Conservation (phyloP, 208 protist genomes). For the Leishmania guyanensis region DNA sequence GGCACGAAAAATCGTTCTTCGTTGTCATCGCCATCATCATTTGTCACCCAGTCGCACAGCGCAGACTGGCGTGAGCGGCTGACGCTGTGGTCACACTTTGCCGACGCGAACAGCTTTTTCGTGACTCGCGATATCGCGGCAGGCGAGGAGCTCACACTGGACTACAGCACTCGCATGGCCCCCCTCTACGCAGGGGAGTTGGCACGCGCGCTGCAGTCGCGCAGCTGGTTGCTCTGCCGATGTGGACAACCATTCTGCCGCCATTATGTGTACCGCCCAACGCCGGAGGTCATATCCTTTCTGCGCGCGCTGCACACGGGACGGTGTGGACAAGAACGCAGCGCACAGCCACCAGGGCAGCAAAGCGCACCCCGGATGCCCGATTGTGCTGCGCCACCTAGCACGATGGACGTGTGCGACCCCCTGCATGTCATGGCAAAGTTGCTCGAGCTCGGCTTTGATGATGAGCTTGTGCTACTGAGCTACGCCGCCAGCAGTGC, state of each 20-base stretch:
- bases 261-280: conserved; percentile 57
- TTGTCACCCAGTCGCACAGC: background rate
- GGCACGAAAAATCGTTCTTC: background rate
- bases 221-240: conserved; percentile 47
- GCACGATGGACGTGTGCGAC: conserved; percentile 4
- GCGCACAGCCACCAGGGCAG: background rate
- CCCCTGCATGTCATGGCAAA: conserved; percentile 27
- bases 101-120: conserved; percentile 79
- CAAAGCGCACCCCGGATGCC: background rate
- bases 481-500: conserved; percentile 39
- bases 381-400: background rate
- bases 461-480: conserved; percentile 68
- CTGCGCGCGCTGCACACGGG: conserved; percentile 7
- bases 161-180: conserved; percentile 64
- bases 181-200: conserved; percentile 45
- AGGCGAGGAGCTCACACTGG: conserved; percentile 71
- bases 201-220: conserved; percentile 20
- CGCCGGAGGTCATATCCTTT: conserved; percentile 14
- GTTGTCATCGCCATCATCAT: background rate
- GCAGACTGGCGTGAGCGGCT: conserved; percentile 35
- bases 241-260: conserved; percentile 54
- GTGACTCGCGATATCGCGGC: conserved; percentile 60
- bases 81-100: conserved; percentile 49
- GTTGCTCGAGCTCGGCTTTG: conserved; percentile 47
- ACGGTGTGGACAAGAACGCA: background rate